These are phyloP conservation scores for Phytophthora pinifolia DNA, from an alignment of 352 stramenopile species.

Conservation along the genomic window DNA sequence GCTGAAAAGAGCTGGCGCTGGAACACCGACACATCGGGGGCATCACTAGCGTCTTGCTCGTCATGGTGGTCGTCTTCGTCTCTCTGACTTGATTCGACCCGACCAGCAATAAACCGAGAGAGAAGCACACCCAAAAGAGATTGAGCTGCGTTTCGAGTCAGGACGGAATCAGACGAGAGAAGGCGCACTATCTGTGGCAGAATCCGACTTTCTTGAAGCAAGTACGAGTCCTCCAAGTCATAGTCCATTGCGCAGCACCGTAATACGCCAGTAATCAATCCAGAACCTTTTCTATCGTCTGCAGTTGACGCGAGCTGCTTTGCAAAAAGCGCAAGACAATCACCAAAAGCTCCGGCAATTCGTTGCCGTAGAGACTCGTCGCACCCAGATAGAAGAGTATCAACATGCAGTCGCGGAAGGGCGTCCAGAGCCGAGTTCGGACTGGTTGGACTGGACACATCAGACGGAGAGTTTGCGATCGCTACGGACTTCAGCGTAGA, in stretches of 20 bases:
- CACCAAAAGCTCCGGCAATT: constrained; percentile 53
- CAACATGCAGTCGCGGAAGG: constrained; percentile 55
- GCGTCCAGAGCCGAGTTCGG: constrained; percentile 13
- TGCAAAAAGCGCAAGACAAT: constrained; percentile 40
- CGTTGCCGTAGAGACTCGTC: constrained; percentile 41
- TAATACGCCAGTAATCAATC: constrained; percentile 47
- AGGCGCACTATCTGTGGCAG: constrained; percentile 54
- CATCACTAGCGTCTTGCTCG: constrained; percentile 15
- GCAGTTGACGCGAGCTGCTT: constrained; percentile 26
- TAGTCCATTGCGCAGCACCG: constrained; percentile 71
- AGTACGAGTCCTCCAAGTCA: constrained; percentile 70
- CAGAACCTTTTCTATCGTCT: constrained; percentile 24
- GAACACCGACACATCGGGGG: constrained; percentile 45
- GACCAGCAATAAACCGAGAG: constrained; percentile 56
- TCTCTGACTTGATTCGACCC: constrained; percentile 21
- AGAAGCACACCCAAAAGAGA: constrained; percentile 58
- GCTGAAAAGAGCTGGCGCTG: constrained; percentile 68
- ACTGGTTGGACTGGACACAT: constrained; percentile 11
- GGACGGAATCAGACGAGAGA: constrained; percentile 43
- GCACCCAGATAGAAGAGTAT: constrained; percentile 52
- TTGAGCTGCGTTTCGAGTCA: constrained; percentile 55
- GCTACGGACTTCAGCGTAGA: constrained; percentile 45
- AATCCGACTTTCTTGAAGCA: constrained; percentile 66
- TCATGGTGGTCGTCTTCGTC: constrained; percentile 9
- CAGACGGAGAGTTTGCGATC: constrained; percentile 29